Evolutionary conservation across 2,329 filamentous ascomycete species (phyloP).

Genomic region (Fusarium keratoplasticum): DNA sequence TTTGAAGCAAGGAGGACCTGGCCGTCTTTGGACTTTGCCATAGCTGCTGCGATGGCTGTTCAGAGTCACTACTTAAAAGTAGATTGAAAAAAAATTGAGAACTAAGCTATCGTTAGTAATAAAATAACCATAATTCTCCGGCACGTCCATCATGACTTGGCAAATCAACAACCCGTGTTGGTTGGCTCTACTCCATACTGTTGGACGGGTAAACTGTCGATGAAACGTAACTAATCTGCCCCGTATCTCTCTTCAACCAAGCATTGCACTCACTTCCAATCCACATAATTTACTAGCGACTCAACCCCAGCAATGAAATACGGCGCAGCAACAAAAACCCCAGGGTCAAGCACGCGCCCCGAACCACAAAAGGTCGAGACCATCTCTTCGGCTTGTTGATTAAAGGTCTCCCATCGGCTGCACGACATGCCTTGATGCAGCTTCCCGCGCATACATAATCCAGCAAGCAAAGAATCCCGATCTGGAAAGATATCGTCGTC

Average conservation of each 20-base stretch:
- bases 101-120: not conserved
- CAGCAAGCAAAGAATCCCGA: not conserved
- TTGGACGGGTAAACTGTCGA: not conserved
- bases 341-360: slow-evolving; percentile 2
- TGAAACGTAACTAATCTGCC: not conserved
- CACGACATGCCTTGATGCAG: slow-evolving; percentile 19
- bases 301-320: not conserved
- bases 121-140: not conserved
- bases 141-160: not conserved
- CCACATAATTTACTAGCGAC: not conserved
- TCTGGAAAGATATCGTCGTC: not conserved
- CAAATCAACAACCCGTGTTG: not conserved
- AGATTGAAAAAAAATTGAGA: not conserved
- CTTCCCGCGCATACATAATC: not conserved
- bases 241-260: not conserved
- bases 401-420: not conserved
- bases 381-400: not conserved
- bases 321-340: not conserved
- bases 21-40: not conserved
- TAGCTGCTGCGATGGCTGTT: not conserved
- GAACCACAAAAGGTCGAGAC: slow-evolving; percentile 10
- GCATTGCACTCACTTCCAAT: not conserved
- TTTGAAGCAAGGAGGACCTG: not conserved
- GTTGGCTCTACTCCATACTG: not conserved
- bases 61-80: not conserved